Evolutionary conservation across 805 yeast species (phyloP).

Genomic region (Cyberlindnera amylophila): DNA sequence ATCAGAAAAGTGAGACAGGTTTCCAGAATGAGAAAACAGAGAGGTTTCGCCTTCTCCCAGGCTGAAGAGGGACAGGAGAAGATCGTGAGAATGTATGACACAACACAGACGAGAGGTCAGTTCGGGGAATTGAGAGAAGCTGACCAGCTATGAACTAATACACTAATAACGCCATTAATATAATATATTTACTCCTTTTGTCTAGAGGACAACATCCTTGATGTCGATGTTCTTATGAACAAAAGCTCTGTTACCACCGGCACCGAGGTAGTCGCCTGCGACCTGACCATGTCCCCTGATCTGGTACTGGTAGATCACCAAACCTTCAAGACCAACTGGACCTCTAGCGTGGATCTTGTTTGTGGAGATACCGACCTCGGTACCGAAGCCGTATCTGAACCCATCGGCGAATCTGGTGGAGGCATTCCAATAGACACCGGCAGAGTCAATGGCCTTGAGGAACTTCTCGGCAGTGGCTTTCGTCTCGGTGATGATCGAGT

Average conservation of each 20-base stretch:
- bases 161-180: background rate
- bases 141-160: constrained; percentile 15
- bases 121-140: constrained; percentile 57
- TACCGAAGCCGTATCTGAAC: constrained; percentile 96
- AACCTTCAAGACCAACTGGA: constrained; percentile 96
- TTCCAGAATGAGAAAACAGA: constrained; percentile 94
- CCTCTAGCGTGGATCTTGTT: constrained; percentile 98
- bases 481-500: constrained; percentile 78
- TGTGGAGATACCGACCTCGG: constrained; percentile 97
- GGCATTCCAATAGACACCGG: constrained; percentile 98
- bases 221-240: constrained; percentile 62
- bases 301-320: constrained; percentile 93
- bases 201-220: constrained; percentile 28
- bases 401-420: constrained; percentile 98
- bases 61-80: constrained; percentile 92
- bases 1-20: constrained; percentile 97
- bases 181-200: background rate
- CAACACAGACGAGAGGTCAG: constrained; percentile 78
- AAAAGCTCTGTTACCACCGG: constrained; percentile 80
- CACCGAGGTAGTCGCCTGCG: constrained; percentile 88
- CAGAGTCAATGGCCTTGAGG: constrained; percentile 82
- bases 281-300: constrained; percentile 90
- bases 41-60: constrained; percentile 98
- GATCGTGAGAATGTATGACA: constrained; percentile 89
- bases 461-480: constrained; percentile 70